Percentiles rank a stretch among this genome's conserved stretches.
Conservation (phyloP, 2,329 filamentous ascomycete species). For the Arthroderma sp. region DNA sequence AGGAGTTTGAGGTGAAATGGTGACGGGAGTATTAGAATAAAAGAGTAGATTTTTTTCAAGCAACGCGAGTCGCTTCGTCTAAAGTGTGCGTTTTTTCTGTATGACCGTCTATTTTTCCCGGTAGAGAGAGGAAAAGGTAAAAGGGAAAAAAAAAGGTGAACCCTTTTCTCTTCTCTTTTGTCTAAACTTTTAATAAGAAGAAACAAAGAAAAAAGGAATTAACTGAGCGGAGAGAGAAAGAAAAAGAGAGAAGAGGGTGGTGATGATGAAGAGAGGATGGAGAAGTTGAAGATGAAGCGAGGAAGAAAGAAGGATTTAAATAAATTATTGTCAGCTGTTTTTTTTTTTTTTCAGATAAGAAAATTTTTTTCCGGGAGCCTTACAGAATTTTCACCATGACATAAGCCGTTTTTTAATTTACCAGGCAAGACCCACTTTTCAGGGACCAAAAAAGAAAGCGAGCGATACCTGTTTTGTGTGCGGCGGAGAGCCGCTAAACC, state of each 20-base stretch:
- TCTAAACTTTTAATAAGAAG: background rate
- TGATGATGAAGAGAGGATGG: background rate
- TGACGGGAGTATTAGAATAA: background rate
- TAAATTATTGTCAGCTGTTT: too few species aligned
- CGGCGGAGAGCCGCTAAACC: too few species aligned
- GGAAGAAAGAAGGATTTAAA: too few species aligned
- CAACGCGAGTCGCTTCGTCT: background rate
- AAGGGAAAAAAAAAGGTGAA: background rate
- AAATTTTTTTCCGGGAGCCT: too few species aligned
- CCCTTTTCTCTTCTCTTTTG: background rate
- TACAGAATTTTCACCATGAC: too few species aligned
- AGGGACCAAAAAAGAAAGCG: too few species aligned
- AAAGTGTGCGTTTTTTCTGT: background rate
- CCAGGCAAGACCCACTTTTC: too few species aligned
- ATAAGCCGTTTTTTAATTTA: too few species aligned
- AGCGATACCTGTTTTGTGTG: too few species aligned
- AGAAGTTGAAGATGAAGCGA: too few species aligned
- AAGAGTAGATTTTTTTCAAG: background rate
- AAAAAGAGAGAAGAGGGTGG: background rate
- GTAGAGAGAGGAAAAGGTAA: background rate
- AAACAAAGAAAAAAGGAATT: background rate
- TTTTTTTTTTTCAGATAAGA: too few species aligned
- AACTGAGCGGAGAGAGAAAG: background rate
- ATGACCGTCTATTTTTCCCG: background rate
- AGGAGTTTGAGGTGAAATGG: constrained; percentile 13